Percentiles rank a stretch among this genome's conserved stretches.
phyloP scores from a whole-genome alignment of 495 filamentous ascomycete genomes.

The Hypoxylon perforatum region DNA sequence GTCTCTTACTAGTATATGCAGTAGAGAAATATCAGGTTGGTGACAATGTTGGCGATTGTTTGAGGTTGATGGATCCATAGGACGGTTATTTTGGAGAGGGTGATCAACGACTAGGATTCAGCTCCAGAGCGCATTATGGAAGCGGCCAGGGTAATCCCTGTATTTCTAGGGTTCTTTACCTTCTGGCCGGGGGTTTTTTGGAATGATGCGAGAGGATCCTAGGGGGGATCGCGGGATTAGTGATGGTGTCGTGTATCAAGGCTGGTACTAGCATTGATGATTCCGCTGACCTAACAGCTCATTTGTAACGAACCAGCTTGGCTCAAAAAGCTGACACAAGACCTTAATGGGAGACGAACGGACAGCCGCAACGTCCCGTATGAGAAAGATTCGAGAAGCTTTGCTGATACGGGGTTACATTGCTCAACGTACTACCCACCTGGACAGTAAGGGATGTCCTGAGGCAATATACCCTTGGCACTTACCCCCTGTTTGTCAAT shows the following conservation, averaged over 20 bases:
- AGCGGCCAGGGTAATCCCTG: slow-evolving; percentile 40
- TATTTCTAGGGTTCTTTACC: slow-evolving; percentile 24
- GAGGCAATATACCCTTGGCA: slow-evolving; percentile 37
- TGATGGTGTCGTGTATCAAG: slow-evolving; percentile 31
- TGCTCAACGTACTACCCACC: slow-evolving; percentile 13
- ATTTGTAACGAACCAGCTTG: slow-evolving; percentile 21
- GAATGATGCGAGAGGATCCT: slow-evolving; percentile 34
- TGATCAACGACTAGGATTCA: slow-evolving; percentile 61
- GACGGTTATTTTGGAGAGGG: slow-evolving; percentile 58
- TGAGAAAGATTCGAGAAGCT: slow-evolving; percentile 36
- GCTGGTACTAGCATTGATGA: slow-evolving; percentile 23
- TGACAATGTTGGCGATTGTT: slow-evolving; percentile 38
- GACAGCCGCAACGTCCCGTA: slow-evolving; percentile 23
- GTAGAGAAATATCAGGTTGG: slow-evolving; percentile 3
- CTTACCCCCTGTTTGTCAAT: slow-evolving; percentile 18
- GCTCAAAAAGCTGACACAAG: slow-evolving; percentile 32
- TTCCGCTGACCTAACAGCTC: slow-evolving; percentile 13
- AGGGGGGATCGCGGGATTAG: slow-evolving; percentile 29
- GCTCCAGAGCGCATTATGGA: slow-evolving; percentile 34
- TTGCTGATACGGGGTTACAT: slow-evolving; percentile 38
- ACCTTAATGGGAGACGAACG: slow-evolving; percentile 14
- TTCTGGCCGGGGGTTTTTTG: slow-evolving; percentile 28
- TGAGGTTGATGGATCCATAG: slow-evolving; percentile 52
- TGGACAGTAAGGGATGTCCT: slow-evolving; percentile 20
- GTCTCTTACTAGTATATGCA: slow-evolving; percentile 11